These are phyloP conservation scores for Suhomyces guaymorum DNA, from an alignment of 1,139 yeast species.

Conservation along the genomic window DNA sequence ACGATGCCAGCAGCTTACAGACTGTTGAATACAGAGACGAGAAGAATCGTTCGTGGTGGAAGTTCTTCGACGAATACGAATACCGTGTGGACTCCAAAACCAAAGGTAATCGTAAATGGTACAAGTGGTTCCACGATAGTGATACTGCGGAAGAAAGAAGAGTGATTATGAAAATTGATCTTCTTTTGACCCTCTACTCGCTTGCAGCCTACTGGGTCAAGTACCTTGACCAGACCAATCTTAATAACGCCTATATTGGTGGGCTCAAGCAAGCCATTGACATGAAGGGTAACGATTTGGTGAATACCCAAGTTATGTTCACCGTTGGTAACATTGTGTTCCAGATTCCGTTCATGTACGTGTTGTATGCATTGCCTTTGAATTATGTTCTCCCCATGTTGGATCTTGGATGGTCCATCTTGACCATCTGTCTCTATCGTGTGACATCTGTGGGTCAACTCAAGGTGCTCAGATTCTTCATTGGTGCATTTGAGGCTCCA, in stretches of 20 bases:
- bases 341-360: constrained; percentile 52
- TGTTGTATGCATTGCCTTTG: constrained; percentile 51
- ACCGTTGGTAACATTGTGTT: constrained; percentile 59
- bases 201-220: constrained; percentile 71
- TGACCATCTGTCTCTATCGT: constrained; percentile 56
- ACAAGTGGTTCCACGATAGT: constrained; percentile 61
- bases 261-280: constrained; percentile 60
- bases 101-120: constrained; percentile 52
- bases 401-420: constrained; percentile 67
- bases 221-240: constrained; percentile 60
- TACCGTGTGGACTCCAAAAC: constrained; percentile 45
- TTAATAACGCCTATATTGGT: constrained; percentile 69
- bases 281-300: constrained; percentile 68
- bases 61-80: constrained; percentile 62
- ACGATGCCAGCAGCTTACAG: constrained; percentile 2
- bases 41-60: constrained; percentile 62
- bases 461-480: constrained; percentile 58
- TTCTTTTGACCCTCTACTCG: constrained; percentile 58
- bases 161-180: constrained; percentile 61
- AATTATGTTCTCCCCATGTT: constrained; percentile 56
- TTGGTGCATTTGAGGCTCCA: constrained; percentile 65
- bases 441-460: constrained; percentile 50
- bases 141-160: constrained; percentile 57
- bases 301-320: constrained; percentile 59
- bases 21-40: constrained; percentile 58